Percentiles rank a stretch among this genome's conserved stretches.
Conservation (phyloP, 139 green algal species). For the Asterochloris erici region DNA sequence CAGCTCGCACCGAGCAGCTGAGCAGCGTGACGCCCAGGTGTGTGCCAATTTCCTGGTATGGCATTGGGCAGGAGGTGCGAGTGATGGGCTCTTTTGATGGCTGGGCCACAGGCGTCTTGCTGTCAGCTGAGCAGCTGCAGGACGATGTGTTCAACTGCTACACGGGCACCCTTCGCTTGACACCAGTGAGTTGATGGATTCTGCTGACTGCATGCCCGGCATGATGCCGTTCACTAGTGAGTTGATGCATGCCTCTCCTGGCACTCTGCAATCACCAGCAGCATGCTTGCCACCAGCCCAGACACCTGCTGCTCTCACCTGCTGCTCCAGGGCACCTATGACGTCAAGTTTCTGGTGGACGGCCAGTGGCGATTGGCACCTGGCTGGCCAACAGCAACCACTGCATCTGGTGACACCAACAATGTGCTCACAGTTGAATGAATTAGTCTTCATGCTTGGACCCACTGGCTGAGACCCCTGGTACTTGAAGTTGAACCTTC, state of each 20-base stretch:
- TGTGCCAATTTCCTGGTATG: conserved; percentile 6
- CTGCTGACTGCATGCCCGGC: background rate
- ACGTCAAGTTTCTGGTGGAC: conserved; percentile 36
- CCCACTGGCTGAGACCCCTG: too few relatives aligned
- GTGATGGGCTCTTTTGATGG: conserved; percentile 63
- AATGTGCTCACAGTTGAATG: conserved; percentile 9
- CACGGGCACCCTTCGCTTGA: background rate
- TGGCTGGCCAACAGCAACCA: conserved; percentile 21
- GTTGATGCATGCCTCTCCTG: background rate
- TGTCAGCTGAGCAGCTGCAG: conserved; percentile 39
- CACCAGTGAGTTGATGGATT: background rate
- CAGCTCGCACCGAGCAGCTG: background rate
- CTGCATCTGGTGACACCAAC: background rate
- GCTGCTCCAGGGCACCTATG: conserved; percentile 19
- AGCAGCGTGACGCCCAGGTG: background rate
- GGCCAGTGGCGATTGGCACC: conserved; percentile 23
- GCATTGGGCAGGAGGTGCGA: conserved; percentile 10
- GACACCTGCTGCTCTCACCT: background rate
- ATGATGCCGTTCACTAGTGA: background rate
- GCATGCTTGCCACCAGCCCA: background rate
- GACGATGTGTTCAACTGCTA: conserved; percentile 11
- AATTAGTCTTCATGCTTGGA: background rate
- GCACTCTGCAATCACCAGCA: background rate
- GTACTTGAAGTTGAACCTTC: too few relatives aligned
- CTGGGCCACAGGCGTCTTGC: conserved; percentile 56